Evolutionary conservation across 1,139 yeast genomes (phyloP).

Genomic region (Hansenula sp.): DNA sequence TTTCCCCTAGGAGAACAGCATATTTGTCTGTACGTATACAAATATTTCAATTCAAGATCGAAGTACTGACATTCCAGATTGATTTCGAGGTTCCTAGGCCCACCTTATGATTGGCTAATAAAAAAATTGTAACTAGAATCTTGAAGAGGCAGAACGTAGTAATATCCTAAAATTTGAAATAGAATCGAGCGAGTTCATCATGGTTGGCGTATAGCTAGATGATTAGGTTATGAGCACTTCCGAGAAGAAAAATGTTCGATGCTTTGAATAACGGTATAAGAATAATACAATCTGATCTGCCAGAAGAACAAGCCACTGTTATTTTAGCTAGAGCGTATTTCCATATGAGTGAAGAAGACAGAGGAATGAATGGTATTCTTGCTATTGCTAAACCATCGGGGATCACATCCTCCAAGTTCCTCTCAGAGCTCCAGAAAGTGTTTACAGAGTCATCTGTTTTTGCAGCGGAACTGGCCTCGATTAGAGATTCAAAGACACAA

Average conservation of each 20-base stretch:
- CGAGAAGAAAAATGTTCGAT: too few relatives aligned
- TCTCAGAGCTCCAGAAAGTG: slow-evolving; percentile 58
- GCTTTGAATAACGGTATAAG: neutral
- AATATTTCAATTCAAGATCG: neutral
- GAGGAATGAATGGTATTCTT: slow-evolving; percentile 76
- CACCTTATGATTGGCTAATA: neutral
- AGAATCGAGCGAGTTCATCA: too few relatives aligned
- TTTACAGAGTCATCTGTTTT: slow-evolving; percentile 62
- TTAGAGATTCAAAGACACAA: slow-evolving; percentile 46
- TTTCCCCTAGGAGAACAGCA: slow-evolving; percentile 55
- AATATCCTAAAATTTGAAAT: too few relatives aligned
- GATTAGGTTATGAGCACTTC: neutral
- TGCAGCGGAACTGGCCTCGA: slow-evolving; percentile 47
- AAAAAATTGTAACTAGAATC: too few relatives aligned
- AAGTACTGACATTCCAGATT: slow-evolving; percentile 7
- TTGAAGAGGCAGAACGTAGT: too few relatives aligned
- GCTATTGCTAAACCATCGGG: slow-evolving; percentile 94
- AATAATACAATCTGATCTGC: slow-evolving; percentile 1
- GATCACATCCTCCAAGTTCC: slow-evolving; percentile 70
- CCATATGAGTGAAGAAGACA: slow-evolving; percentile 6
- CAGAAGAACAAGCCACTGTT: too few relatives aligned
- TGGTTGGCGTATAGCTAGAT: too few relatives aligned
- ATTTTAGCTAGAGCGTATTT: too few relatives aligned
- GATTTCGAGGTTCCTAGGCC: slow-evolving; percentile 18
- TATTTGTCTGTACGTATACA: slow-evolving; percentile 51